Percentiles rank a stretch among this genome's conserved stretches.
These are phyloP conservation scores for Fusarium luffae DNA, from an alignment of 2,329 filamentous ascomycete genomes.

Conservation along the genomic window DNA sequence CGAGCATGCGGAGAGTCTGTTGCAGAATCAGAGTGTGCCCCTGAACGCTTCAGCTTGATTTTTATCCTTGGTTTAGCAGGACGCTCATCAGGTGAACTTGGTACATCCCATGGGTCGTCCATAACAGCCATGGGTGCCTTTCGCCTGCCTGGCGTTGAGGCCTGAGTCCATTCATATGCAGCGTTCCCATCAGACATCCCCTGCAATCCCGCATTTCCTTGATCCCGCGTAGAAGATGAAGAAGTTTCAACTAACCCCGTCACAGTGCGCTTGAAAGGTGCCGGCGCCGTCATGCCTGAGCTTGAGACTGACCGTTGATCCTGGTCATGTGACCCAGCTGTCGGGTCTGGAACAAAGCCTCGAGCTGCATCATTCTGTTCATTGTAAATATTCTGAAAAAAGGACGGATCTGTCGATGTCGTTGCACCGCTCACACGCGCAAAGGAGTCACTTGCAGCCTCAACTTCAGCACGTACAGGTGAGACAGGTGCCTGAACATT, in stretches of 20 bases:
- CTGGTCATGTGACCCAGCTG: constrained; percentile 10
- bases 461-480: constrained; percentile 1
- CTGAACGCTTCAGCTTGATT: constrained; percentile 30
- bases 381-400: constrained; percentile 61
- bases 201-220: constrained; percentile 16
- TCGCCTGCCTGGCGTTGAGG: constrained; percentile 48
- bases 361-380: constrained; percentile 55
- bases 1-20: background rate
- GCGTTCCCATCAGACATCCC: constrained; percentile 25
- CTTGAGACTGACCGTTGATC: constrained; percentile 32
- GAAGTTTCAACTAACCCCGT: constrained; percentile 44
- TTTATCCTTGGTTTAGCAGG: constrained; percentile 24
- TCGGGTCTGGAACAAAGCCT: constrained; percentile 32
- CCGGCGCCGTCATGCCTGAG: constrained; percentile 44
- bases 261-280: constrained; percentile 45
- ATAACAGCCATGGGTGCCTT: constrained; percentile 38
- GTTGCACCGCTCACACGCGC: constrained; percentile 47
- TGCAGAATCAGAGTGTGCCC: constrained; percentile 2
- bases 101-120: constrained; percentile 58
- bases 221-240: constrained; percentile 48
- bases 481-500: constrained; percentile 7
- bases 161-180: constrained; percentile 48
- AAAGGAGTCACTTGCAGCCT: constrained; percentile 36
- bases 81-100: constrained; percentile 53
- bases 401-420: constrained; percentile 59